phyloP scores from a whole-genome alignment of 2,329 filamentous ascomycete species.

The Fusarium nanum region DNA sequence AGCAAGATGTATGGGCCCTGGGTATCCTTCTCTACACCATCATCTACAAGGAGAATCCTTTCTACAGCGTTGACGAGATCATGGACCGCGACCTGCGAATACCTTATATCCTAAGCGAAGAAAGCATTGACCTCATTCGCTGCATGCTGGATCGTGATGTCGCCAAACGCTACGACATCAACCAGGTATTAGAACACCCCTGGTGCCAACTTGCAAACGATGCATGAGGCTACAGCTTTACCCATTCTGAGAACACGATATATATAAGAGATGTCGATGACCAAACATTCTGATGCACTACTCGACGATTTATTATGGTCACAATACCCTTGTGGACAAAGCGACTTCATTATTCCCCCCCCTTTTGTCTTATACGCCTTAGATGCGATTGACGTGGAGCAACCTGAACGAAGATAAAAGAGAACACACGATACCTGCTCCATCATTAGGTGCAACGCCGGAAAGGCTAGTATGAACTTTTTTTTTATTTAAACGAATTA shows the following conservation, averaged over 20 bases:
- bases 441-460: constrained; percentile 13
- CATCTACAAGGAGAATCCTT: constrained; percentile 99
- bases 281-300: constrained; percentile 12
- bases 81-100: constrained; percentile 96
- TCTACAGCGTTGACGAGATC: constrained; percentile 99
- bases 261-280: constrained; percentile 17
- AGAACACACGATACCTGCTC: constrained; percentile 21
- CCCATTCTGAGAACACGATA: constrained; percentile 8
- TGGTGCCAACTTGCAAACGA: constrained; percentile 67
- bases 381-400: constrained; percentile 33
- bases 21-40: constrained; percentile 98
- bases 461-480: constrained; percentile 8
- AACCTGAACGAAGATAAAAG: constrained; percentile 30
- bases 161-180: constrained; percentile 83
- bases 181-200: constrained; percentile 87
- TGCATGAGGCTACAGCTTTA: constrained; percentile 5
- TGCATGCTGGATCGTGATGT: constrained; percentile 95
- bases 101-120: constrained; percentile 88
- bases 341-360: constrained; percentile 24
- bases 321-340: constrained; percentile 42
- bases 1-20: constrained; percentile 98
- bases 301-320: constrained; percentile 33
- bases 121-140: constrained; percentile 91
- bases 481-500: not conserved
- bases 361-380: constrained; percentile 30